Percentiles rank a stretch among this genome's conserved stretches.
phyloP scores from a whole-genome alignment of 2,329 filamentous ascomycete genomes.

The Talaromyces sp. region DNA sequence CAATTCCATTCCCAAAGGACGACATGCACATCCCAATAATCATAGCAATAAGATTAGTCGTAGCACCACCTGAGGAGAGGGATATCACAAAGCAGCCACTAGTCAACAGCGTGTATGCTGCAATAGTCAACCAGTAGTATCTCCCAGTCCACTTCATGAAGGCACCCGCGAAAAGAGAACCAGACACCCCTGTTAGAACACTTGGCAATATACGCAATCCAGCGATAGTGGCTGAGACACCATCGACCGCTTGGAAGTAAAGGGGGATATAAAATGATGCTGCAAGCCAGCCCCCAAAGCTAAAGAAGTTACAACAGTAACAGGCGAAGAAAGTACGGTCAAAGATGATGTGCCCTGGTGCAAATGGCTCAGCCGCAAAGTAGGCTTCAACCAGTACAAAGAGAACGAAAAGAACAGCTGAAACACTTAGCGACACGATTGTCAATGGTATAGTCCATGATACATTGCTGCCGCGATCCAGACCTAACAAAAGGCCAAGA shows the following conservation, averaged over 20 bases:
- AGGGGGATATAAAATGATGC: conserved; percentile 74
- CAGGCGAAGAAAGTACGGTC: conserved; percentile 66
- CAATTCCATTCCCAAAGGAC: conserved; percentile 59
- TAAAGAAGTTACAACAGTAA: conserved; percentile 74
- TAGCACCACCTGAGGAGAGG: conserved; percentile 59
- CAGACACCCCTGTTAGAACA: conserved; percentile 63
- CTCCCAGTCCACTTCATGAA: conserved; percentile 71
- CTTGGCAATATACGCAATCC: conserved; percentile 69
- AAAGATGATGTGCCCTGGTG: conserved; percentile 73
- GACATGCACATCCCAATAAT: conserved; percentile 60
- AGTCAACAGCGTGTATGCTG: conserved; percentile 57
- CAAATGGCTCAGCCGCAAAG: conserved; percentile 71
- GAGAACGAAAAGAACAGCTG: conserved; percentile 62
- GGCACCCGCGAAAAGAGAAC: conserved; percentile 66
- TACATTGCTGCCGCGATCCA: conserved; percentile 73
- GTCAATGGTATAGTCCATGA: conserved; percentile 66
- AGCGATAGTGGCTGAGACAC: conserved; percentile 63
- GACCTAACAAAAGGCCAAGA: conserved; percentile 65
- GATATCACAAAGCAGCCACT: conserved; percentile 60
- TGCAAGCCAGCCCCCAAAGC: conserved; percentile 62
- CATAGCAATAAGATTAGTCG: conserved; percentile 55
- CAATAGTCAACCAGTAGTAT: conserved; percentile 70
- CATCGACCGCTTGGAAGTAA: conserved; percentile 74
- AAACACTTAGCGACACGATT: conserved; percentile 59
- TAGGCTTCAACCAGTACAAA: conserved; percentile 71